Conservation (phyloP, 306 rosid species). For the Prunus dulcis region DNA sequence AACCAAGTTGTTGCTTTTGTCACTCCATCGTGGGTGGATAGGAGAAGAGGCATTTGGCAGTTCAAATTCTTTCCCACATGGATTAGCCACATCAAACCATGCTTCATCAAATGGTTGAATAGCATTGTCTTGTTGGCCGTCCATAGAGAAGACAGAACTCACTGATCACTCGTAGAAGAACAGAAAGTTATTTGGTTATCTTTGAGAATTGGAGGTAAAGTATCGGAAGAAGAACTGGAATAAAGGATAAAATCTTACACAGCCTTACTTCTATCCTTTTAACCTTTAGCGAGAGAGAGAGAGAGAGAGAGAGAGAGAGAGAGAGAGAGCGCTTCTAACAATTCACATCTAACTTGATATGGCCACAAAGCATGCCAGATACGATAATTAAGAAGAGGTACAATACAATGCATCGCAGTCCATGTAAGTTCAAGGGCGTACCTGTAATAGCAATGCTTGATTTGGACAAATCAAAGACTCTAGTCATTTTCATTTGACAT, state of each 20-base stretch:
- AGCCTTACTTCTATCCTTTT: too few relatives aligned
- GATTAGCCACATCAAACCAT: slow-evolving; percentile 16
- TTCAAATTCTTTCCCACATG: slow-evolving; percentile 16
- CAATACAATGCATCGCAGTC: neutral
- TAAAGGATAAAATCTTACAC: too few relatives aligned
- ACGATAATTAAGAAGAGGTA: neutral
- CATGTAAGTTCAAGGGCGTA: neutral
- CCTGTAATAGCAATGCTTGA: too few relatives aligned
- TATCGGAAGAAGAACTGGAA: too few relatives aligned
- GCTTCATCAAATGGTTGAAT: neutral
- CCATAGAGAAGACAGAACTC: neutral
- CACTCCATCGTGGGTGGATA: neutral
- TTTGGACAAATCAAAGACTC: neutral
- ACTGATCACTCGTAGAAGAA: neutral
- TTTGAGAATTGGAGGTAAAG: too few relatives aligned
- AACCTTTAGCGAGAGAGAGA: neutral
- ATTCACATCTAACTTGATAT: neutral
- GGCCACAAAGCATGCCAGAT: neutral
- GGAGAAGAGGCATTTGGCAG: slow-evolving; percentile 11
- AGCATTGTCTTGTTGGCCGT: neutral
- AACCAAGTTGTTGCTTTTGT: neutral
- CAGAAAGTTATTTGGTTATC: neutral
- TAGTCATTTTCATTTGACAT: neutral
- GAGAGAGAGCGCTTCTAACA: neutral
- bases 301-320: neutral